Conservation (phyloP, 2,329 filamentous ascomycete species). For the Arthrobotrys pseudoclavata region DNA sequence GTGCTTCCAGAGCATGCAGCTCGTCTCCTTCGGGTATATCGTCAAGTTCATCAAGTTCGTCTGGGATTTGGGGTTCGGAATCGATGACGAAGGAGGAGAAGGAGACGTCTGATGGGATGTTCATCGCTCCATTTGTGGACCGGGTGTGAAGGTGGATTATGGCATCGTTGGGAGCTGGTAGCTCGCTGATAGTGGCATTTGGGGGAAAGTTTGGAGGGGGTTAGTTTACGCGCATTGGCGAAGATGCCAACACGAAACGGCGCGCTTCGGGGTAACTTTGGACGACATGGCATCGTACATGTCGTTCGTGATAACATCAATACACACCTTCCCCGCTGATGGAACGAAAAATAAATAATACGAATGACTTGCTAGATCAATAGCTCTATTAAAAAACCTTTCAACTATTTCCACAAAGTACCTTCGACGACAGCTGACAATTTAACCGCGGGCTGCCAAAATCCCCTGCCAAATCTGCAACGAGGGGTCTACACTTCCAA, state of each 20-base stretch:
- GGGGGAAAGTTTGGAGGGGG: constrained; percentile 14
- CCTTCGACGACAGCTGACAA: neutral
- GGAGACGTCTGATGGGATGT: constrained; percentile 52
- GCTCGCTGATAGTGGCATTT: neutral
- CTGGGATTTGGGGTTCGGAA: constrained; percentile 32
- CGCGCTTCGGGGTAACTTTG: constrained; percentile 1
- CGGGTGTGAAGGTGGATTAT: neutral
- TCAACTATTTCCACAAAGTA: no score
- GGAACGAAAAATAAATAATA: no score
- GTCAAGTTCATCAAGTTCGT: constrained; percentile 42
- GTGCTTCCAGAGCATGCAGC: constrained; percentile 18
- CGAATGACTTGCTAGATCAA: no score
- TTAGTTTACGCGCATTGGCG: constrained; percentile 34
- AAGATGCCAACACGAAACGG: constrained; percentile 41
- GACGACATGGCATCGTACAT: neutral
- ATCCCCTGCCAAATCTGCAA: constrained; percentile 39
- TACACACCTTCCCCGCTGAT: no score
- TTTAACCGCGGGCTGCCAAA: constrained; percentile 23
- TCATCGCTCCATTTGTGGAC: constrained; percentile 50
- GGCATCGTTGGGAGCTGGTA: neutral
- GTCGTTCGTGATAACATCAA: neutral
- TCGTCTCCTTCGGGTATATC: constrained; percentile 58
- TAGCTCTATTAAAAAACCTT: no score
- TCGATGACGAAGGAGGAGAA: constrained; percentile 47
- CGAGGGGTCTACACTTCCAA: constrained; percentile 47